A percentile compares a stretch with the other conserved stretches of the same genome.
Evolutionary conservation across 805 yeast genomes (phyloP).

Genomic region (Sungouiella thailandica): DNA sequence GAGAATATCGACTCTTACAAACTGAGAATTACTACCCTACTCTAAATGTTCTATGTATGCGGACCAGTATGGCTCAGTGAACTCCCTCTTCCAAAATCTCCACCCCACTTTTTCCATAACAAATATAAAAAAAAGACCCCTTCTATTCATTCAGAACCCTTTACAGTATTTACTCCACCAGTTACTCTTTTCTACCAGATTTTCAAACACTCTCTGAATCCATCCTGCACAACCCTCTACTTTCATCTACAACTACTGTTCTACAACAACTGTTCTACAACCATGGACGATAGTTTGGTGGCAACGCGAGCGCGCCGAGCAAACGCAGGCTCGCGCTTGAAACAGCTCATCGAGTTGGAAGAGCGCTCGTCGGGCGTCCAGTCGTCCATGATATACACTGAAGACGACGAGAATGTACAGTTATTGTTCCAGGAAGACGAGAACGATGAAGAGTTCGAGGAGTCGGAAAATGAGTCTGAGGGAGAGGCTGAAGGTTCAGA

Average conservation of each 20-base stretch:
- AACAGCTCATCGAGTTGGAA: slow-evolving; percentile 67
- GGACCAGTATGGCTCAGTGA: too few relatives aligned
- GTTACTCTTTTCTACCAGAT: too few relatives aligned
- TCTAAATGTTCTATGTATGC: too few relatives aligned
- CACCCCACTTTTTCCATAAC: too few relatives aligned
- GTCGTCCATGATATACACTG: slow-evolving; percentile 29
- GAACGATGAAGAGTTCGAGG: slow-evolving; percentile 24
- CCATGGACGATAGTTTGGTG: slow-evolving; percentile 49
- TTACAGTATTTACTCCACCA: too few relatives aligned
- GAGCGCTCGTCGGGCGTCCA: slow-evolving; percentile 38
- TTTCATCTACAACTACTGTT: background rate
- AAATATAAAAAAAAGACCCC: too few relatives aligned
- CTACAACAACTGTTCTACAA: background rate
- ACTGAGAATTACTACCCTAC: too few relatives aligned
- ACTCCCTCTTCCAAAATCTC: too few relatives aligned
- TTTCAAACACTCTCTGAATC: too few relatives aligned
- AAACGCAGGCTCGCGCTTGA: slow-evolving; percentile 86
- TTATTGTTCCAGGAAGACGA: slow-evolving; percentile 58
- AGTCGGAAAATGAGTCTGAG: slow-evolving; percentile 15
- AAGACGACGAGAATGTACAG: slow-evolving; percentile 75
- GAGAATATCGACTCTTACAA: too few relatives aligned
- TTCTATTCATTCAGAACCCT: too few relatives aligned
- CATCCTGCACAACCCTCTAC: too few relatives aligned
- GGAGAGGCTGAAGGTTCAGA: slow-evolving; percentile 49
- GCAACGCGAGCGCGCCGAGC: slow-evolving; percentile 73